phyloP scores from a whole-genome alignment of 306 rosid species.

The Pyrus bretschneideri region DNA sequence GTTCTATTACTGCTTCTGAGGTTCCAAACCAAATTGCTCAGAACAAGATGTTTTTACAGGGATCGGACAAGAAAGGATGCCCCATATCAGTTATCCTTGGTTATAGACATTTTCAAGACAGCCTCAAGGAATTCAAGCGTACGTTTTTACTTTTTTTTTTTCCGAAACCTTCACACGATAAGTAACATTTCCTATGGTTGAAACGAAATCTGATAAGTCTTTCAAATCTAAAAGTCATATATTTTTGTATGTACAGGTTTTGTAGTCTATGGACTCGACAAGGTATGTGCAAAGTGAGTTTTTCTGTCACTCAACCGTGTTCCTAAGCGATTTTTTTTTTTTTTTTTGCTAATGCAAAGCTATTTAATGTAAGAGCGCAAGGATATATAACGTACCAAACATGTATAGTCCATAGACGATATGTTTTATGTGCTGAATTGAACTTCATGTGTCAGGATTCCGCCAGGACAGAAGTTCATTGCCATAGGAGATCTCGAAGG shows the following conservation, averaged over 20 bases:
- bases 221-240: not conserved
- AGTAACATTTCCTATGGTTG: not conserved
- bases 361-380: not conserved
- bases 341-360: not conserved
- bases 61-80: slow-evolving; percentile 50
- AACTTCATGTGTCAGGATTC: slow-evolving; percentile 40
- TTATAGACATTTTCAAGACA: slow-evolving; percentile 46
- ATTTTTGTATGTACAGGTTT: slow-evolving; percentile 27
- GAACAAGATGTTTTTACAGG: slow-evolving; percentile 38
- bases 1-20: slow-evolving; percentile 33
- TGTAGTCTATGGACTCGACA: slow-evolving; percentile 38
- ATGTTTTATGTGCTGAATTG: not conserved
- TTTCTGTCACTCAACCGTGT: not conserved
- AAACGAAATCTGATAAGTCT: not conserved
- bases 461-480: slow-evolving; percentile 43
- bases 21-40: slow-evolving; percentile 42
- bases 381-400: not conserved
- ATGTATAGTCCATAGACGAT: not conserved
- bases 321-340: not conserved
- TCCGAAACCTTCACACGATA: too few relatives aligned
- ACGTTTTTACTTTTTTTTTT: not conserved
- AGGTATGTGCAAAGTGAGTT: slow-evolving; percentile 43
- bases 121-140: slow-evolving; percentile 39
- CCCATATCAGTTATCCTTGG: slow-evolving; percentile 42
- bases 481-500: slow-evolving; percentile 52